Evolutionary conservation across 1,284 basidiomycete genomes (phyloP).

Genomic region (Tetrapyrgos nigripes): DNA sequence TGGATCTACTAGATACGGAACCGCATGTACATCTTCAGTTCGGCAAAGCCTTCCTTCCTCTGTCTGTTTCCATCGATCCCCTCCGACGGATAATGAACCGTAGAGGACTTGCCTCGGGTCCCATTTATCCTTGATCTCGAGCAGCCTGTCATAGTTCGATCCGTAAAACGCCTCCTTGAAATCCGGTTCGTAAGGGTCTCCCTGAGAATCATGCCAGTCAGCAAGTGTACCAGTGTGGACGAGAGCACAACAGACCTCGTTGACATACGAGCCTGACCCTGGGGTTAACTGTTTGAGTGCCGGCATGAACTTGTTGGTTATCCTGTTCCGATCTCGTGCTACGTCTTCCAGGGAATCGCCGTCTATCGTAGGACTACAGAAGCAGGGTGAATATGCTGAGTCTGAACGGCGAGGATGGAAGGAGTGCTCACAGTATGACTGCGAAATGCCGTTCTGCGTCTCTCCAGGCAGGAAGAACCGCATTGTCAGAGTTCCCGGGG

Average conservation of each 20-base stretch:
- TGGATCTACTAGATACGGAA: too few species aligned
- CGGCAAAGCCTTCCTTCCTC: slow-evolving; percentile 25
- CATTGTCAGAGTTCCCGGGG: slow-evolving; percentile 19
- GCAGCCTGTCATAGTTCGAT: slow-evolving; percentile 23
- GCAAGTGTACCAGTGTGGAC: background rate
- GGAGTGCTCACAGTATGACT: background rate
- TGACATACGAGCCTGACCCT: slow-evolving; percentile 17
- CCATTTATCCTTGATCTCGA: slow-evolving; percentile 27
- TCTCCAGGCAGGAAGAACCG: slow-evolving; percentile 24
- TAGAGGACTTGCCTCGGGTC: slow-evolving; percentile 29
- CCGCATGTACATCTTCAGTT: too few species aligned
- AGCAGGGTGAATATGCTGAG: background rate
- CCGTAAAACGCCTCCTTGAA: slow-evolving; percentile 29
- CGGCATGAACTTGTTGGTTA: too few species aligned
- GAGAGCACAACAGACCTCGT: too few species aligned
- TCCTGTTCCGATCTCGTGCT: too few species aligned
- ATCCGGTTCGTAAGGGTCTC: slow-evolving; percentile 24
- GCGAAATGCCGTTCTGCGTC: slow-evolving; percentile 9
- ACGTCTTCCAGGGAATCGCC: too few species aligned
- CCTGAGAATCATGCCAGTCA: slow-evolving; percentile 10
- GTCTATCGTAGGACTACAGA: too few species aligned
- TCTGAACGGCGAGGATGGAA: background rate
- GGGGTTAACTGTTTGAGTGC: too few species aligned
- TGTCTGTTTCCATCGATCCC: slow-evolving; percentile 26
- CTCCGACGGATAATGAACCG: slow-evolving; percentile 26